Evolutionary conservation across 495 filamentous ascomycete genomes (phyloP).

Genomic region (Lentithecium fluviatile): DNA sequence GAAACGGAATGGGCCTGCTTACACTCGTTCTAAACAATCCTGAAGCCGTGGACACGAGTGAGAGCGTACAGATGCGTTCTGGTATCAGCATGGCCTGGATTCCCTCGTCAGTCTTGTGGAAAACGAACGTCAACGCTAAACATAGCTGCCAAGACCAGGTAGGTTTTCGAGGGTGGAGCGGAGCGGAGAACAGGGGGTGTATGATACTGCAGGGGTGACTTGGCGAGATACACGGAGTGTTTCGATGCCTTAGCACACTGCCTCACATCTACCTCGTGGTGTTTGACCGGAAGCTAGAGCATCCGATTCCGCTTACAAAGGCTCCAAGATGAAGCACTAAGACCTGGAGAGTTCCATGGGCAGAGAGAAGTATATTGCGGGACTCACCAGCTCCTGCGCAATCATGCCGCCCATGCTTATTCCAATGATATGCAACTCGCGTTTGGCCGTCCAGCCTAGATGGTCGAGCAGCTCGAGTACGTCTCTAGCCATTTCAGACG

Average conservation of each 20-base stretch:
- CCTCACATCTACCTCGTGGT: slow-evolving; percentile 12
- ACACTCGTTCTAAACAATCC: slow-evolving; percentile 62
- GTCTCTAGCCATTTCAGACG: slow-evolving; percentile 74
- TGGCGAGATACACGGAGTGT: neutral
- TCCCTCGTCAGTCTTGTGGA: slow-evolving; percentile 9
- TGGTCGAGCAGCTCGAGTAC: slow-evolving; percentile 65
- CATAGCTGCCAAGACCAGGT: neutral
- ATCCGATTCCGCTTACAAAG: slow-evolving; percentile 9
- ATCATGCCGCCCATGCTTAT: slow-evolving; percentile 86
- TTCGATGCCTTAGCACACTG: slow-evolving; percentile 14
- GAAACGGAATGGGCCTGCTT: slow-evolving; percentile 18
- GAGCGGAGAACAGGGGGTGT: slow-evolving; percentile 6
- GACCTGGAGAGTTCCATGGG: slow-evolving; percentile 10
- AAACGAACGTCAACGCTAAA: neutral
- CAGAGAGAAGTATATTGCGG: slow-evolving; percentile 5
- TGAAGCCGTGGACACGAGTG: slow-evolving; percentile 71
- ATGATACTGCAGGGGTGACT: slow-evolving; percentile 23
- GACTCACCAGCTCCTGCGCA: slow-evolving; percentile 67
- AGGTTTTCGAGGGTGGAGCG: slow-evolving; percentile 12
- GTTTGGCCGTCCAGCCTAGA: slow-evolving; percentile 62
- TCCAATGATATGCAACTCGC: slow-evolving; percentile 68
- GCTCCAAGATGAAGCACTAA: slow-evolving; percentile 23
- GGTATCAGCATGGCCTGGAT: slow-evolving; percentile 54
- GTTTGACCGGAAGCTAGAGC: slow-evolving; percentile 6
- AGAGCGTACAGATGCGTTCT: slow-evolving; percentile 60